phyloP scores from a whole-genome alignment of 75 land plant species.

The Picea sitchensis region DNA sequence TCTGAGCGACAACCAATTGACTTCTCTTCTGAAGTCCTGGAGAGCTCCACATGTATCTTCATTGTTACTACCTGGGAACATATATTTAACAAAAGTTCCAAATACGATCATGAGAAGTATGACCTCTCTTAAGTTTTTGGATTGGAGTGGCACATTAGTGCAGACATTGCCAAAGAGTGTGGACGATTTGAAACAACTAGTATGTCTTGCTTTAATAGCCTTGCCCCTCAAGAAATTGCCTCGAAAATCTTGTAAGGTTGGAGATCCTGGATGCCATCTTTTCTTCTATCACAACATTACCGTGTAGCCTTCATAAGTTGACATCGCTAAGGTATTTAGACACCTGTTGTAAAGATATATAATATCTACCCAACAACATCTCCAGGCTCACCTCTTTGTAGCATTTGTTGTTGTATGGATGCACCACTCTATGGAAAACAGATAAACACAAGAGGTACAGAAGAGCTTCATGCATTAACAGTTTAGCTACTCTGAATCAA shows the following conservation, averaged over 20 bases:
- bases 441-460: background rate
- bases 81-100: background rate
- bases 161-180: background rate
- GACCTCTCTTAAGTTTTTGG: background rate
- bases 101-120: background rate
- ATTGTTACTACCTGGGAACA: background rate
- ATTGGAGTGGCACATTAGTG: background rate
- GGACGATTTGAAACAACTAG: background rate
- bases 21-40: background rate
- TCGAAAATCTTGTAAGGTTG: background rate
- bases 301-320: background rate
- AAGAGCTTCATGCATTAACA: background rate
- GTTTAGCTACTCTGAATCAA: background rate
- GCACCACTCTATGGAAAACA: background rate
- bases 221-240: background rate
- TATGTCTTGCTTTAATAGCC: background rate
- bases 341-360: background rate
- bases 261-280: background rate
- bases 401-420: background rate
- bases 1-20: background rate
- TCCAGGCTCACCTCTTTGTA: background rate
- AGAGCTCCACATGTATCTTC: background rate
- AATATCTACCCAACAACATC: background rate
- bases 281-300: background rate
- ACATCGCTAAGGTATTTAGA: background rate